Conservation (phyloP, 2,329 filamentous ascomycete species). For the Arthrobotrys musiformis region DNA sequence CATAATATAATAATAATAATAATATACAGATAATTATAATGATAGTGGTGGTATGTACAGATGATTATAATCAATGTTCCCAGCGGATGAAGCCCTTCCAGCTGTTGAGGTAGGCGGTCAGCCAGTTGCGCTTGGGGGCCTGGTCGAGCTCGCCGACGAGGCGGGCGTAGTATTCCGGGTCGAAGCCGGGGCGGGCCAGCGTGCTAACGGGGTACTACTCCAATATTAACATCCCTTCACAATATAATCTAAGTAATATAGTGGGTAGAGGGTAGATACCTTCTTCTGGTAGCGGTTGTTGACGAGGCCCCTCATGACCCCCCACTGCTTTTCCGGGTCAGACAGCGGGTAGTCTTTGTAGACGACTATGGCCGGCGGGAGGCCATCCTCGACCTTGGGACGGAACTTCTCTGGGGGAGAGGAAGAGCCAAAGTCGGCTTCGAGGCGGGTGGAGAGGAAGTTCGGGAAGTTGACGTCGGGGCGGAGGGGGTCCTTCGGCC, state of each 20-base stretch:
- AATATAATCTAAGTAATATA: not conserved
- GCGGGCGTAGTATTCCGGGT: conserved; percentile 73
- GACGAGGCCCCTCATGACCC: conserved; percentile 71
- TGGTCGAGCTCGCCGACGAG: conserved; percentile 72
- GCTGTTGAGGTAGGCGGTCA: conserved; percentile 68
- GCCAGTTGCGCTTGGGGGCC: conserved; percentile 70
- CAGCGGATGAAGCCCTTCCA: conserved; percentile 70
- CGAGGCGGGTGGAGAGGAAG: conserved; percentile 66
- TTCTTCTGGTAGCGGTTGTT: conserved; percentile 70
- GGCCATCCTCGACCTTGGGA: conserved; percentile 27
- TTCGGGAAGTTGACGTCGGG: conserved; percentile 73
- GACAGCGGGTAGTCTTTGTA: not conserved
- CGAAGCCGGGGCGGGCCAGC: conserved; percentile 70
- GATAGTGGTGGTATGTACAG: not conserved
- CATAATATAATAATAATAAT: not conserved
- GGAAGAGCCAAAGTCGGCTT: conserved; percentile 59
- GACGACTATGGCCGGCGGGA: conserved; percentile 2
- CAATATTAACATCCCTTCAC: not conserved
- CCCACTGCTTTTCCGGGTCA: conserved; percentile 69
- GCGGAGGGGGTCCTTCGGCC: conserved; percentile 73
- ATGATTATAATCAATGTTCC: conserved; percentile 21
- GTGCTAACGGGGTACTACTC: conserved; percentile 66
- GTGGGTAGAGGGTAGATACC: conserved; percentile 62
- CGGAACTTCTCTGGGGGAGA: conserved; percentile 29
- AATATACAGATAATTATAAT: not conserved